These are phyloP conservation scores for Puccinia coronata DNA, from an alignment of 1,284 basidiomycete genomes.

Conservation along the genomic window DNA sequence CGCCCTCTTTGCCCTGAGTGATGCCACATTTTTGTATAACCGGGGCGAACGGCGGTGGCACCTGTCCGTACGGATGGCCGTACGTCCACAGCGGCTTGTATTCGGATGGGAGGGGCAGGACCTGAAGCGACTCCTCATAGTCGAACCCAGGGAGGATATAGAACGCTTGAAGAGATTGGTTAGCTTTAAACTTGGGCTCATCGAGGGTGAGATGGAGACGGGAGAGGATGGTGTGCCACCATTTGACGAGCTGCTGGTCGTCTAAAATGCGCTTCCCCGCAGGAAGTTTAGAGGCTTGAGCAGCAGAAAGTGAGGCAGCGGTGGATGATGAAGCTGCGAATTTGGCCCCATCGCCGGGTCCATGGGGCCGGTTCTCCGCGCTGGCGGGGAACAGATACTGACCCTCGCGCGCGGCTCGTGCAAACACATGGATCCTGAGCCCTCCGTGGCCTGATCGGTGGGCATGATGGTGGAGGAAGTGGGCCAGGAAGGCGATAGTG, in stretches of 20 bases:
- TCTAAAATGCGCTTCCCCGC: constrained; percentile 38
- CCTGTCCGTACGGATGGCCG: constrained; percentile 38
- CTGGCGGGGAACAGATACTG: constrained; percentile 46
- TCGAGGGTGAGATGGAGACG: constrained; percentile 2
- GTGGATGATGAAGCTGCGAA: neutral
- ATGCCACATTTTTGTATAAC: neutral
- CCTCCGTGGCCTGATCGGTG: constrained; percentile 8
- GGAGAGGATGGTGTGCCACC: constrained; percentile 37
- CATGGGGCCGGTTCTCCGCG: constrained; percentile 24
- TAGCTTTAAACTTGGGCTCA: neutral
- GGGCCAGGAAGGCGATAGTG: constrained; percentile 14
- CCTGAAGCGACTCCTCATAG: constrained; percentile 19
- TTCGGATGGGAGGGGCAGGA: constrained; percentile 5
- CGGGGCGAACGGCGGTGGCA: constrained; percentile 2
- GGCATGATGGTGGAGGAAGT: constrained; percentile 21
- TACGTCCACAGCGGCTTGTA: constrained; percentile 21
- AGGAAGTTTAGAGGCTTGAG: neutral
- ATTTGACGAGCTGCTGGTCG: constrained; percentile 47
- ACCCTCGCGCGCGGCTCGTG: constrained; percentile 44
- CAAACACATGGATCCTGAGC: constrained; percentile 45
- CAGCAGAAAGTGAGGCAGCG: neutral
- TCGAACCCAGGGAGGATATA: constrained; percentile 46
- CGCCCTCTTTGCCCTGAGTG: no score
- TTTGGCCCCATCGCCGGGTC: constrained; percentile 25
- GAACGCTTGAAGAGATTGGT: constrained; percentile 12